Conservation (phyloP, 805 yeast genomes). For the Candida mattraensis region DNA sequence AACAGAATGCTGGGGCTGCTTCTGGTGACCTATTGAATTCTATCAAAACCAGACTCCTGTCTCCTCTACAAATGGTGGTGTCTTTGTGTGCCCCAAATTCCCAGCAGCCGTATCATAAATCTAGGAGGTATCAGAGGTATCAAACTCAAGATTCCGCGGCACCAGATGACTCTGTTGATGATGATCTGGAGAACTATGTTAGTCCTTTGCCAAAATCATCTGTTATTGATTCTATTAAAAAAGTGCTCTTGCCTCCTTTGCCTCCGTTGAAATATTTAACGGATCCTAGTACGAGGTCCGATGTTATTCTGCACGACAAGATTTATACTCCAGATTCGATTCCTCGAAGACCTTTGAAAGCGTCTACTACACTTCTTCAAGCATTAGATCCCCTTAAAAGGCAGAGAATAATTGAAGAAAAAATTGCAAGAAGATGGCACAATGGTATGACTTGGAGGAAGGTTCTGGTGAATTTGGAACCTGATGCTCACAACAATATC, state of each 20-base stretch:
- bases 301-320: constrained; percentile 79
- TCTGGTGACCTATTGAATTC: constrained; percentile 13
- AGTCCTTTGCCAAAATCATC: constrained; percentile 65
- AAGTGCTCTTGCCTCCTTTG: constrained; percentile 74
- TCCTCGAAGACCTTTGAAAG: constrained; percentile 29
- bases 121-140: constrained; percentile 29
- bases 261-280: constrained; percentile 68
- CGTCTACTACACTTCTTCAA: constrained; percentile 26
- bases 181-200: constrained; percentile 14
- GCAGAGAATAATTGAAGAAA: constrained; percentile 61
- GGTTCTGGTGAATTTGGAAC: constrained; percentile 78
- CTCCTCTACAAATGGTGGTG: constrained; percentile 47
- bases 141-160: constrained; percentile 26
- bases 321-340: constrained; percentile 64
- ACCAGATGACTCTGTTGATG: constrained; percentile 11
- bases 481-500: constrained; percentile 95
- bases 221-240: constrained; percentile 74
- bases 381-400: constrained; percentile 36
- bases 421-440: constrained; percentile 88
- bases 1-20: constrained; percentile 5
- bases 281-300: constrained; percentile 60
- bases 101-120: constrained; percentile 17
- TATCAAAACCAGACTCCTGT: constrained; percentile 24
- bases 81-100: constrained; percentile 40
- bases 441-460: constrained; percentile 84